phyloP scores from a whole-genome alignment of 2,329 filamentous ascomycete species.

The Leptographium procerum region DNA sequence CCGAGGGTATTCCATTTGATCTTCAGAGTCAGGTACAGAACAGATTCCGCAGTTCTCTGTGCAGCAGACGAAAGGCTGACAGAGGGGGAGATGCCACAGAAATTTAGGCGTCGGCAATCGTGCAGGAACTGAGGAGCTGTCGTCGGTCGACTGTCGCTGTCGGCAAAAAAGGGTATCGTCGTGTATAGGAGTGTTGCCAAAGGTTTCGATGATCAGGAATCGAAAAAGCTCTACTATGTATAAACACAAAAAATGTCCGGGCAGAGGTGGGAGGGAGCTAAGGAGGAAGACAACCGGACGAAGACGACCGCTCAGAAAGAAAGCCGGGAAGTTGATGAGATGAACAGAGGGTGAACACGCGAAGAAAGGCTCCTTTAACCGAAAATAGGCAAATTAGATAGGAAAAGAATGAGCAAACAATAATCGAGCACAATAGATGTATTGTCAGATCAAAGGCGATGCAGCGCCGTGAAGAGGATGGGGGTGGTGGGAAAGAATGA shows the following conservation, averaged over 20 bases:
- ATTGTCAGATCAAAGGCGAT: background rate
- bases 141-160: background rate
- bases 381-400: background rate
- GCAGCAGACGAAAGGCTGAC: no score
- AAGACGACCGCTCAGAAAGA: background rate
- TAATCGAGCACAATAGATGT: background rate
- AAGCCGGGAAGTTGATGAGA: background rate
- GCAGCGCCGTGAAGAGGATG: background rate
- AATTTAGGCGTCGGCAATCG: no score
- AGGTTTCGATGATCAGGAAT: background rate
- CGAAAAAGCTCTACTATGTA: background rate
- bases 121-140: background rate
- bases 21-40: background rate
- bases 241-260: background rate
- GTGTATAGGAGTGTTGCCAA: background rate
- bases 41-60: no score
- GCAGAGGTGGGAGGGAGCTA: background rate
- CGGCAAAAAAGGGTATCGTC: background rate
- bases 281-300: background rate
- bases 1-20: background rate
- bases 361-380: background rate
- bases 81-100: no score
- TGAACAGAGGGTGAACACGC: background rate
- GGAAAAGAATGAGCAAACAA: background rate
- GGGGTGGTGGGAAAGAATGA: background rate